Evolutionary conservation across 176 grass and related monocot species (phyloP).

Genomic region (Thinopyrum elongatum): DNA sequence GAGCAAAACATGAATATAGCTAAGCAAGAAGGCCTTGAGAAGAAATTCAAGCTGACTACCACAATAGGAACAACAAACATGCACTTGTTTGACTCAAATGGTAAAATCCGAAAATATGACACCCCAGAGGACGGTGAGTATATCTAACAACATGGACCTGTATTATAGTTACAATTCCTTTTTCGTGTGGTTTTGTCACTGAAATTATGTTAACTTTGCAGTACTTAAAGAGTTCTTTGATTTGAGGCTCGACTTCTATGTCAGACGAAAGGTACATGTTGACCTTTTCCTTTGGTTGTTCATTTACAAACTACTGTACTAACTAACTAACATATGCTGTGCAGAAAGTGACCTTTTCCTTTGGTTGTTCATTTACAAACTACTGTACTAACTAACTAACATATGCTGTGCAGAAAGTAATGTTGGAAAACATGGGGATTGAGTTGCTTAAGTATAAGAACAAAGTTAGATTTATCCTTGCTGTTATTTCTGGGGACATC

Average conservation of each 20-base stretch:
- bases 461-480: slow-evolving; percentile 71
- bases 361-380: too few relatives aligned
- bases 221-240: slow-evolving; percentile 78
- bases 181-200: background rate
- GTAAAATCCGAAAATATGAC: too few relatives aligned
- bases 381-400: too few relatives aligned
- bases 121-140: slow-evolving; percentile 1
- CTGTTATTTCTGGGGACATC: slow-evolving; percentile 58
- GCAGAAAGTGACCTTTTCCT: slow-evolving; percentile 37
- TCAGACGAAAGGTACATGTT: slow-evolving; percentile 72
- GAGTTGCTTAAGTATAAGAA: slow-evolving; percentile 65
- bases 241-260: slow-evolving; percentile 65
- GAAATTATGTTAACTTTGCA: slow-evolving; percentile 24
- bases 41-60: too few relatives aligned
- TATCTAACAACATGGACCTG: background rate
- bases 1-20: too few relatives aligned
- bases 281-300: background rate
- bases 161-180: background rate
- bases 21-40: too few relatives aligned
- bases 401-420: slow-evolving; percentile 41
- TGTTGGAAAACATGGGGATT: slow-evolving; percentile 53
- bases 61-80: too few relatives aligned
- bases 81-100: too few relatives aligned
- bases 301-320: too few relatives aligned
- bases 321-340: background rate